phyloP scores from a whole-genome alignment of 805 yeast genomes.

The Tanozyma kutaoensis region DNA sequence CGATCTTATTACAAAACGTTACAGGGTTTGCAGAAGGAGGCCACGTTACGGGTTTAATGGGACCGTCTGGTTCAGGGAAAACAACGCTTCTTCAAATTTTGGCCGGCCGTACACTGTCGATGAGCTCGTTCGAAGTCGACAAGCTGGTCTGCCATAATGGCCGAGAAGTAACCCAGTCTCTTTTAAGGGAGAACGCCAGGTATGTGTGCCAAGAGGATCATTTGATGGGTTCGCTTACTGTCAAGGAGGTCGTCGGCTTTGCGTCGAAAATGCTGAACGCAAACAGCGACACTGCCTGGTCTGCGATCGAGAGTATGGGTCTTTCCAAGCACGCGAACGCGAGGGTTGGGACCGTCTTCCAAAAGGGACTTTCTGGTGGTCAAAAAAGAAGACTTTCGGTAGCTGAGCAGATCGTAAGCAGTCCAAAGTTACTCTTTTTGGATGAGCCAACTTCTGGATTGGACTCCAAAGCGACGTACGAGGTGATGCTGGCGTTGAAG shows the following conservation, averaged over 20 bases:
- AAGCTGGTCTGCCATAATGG: not conserved
- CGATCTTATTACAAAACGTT: constrained; percentile 2
- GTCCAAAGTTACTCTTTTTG: constrained; percentile 42
- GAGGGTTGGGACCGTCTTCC: constrained; percentile 9
- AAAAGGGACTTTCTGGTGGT: constrained; percentile 12
- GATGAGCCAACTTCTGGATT: constrained; percentile 90
- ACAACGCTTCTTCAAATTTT: too few relatives aligned
- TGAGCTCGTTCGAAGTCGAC: not conserved
- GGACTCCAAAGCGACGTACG: constrained; percentile 48
- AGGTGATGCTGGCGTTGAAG: not conserved
- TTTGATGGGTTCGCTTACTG: constrained; percentile 10
- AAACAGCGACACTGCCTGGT: constrained; percentile 3
- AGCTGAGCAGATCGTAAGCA: constrained; percentile 9
- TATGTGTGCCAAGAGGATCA: constrained; percentile 12
- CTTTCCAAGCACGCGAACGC: constrained; percentile 5
- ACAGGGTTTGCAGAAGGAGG: constrained; percentile 3
- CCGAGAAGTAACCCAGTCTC: not conserved
- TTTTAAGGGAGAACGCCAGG: constrained; percentile 3
- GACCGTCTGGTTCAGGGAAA: too few relatives aligned
- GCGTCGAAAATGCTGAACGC: constrained; percentile 4
- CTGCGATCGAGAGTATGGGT: constrained; percentile 5
- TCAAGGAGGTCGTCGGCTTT: constrained; percentile 8
- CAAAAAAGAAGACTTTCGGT: constrained; percentile 10
- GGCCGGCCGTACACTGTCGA: not conserved
- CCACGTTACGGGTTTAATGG: too few relatives aligned